Base-by-base conservation (phyloP, 768 basidiomycete genomes). In the Rubroboletus satanas region DNA sequence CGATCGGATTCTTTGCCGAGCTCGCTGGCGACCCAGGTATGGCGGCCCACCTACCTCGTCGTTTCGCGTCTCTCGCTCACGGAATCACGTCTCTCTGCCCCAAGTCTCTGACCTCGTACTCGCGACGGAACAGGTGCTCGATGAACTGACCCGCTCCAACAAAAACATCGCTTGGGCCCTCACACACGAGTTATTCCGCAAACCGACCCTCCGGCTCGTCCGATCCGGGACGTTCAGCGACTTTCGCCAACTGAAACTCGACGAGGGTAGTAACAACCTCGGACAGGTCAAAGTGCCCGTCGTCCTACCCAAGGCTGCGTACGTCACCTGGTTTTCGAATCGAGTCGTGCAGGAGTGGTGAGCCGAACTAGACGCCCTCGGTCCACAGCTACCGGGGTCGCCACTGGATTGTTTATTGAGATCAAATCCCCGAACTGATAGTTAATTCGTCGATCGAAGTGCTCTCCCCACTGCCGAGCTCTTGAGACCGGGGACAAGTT, bases 221-320 rank as follows among this genome's bases (percentile, higher is more conserved):
- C 42, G 49, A 32, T 9, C 48, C 1, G 65, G 62, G 12, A 65
- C 68, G 9, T 68, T 68, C 42, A 50, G 54, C 7, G 66, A 53
- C 0, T 69, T 58, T 37, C 54, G 59, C n/a, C 60, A 54, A n/a
- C 33, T 57, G 35, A 67, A 48, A 26, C 45, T 51, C 10, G 63
- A 68, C 31, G 48, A 51, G 35, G 46, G 53, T 0, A 49, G 53
- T 3, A 26, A 44, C 0, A 45, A 21, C 17, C 15, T 56, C 1
- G 62, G 60, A 11, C 60, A 64, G 39, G 39, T 65, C 43, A 67
- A 67, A 14, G 55, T 65, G 31, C 66, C 62, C 0, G 56, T 66
- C 14, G 56, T 63, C n/a, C n/a, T 66, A 4, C 57, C 56, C 29
- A 54, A 66, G 26, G 9, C 33, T 15, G 32, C 21, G 3, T 49